Base-by-base conservation (phyloP, 192 early-diverging fungal species). In the Coemansia sp. region DNA sequence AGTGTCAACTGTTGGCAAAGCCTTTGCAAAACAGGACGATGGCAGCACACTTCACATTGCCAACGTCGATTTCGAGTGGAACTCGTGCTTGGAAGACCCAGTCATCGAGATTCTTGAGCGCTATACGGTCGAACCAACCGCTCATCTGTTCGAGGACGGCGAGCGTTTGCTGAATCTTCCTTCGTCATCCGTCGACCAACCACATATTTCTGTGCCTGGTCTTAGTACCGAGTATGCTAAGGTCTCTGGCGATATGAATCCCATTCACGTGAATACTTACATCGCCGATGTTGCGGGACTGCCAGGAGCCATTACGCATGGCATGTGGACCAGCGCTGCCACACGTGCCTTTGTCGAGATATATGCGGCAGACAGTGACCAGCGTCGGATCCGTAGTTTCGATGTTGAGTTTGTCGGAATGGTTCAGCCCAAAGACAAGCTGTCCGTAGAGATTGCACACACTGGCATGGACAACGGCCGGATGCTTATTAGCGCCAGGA, bases 261-360 rank as follows among this genome's bases (percentile, higher is more conserved):
- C 93, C 36, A 96, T 96, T 63, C 96, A 98, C 81, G 89, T 90
- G 64, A 95, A 95, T 79, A 90, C 89, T 35, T 96, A 94, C 84
- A 88, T 98, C 85, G 91, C 95, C 52, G 91, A 92, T 64, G 68
- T 94, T 15, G 93, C 89, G 20, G 86, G 88, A 23, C 84, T 96
- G 41, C 95, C 96, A 14, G 93, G 87, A 34, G 90, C 92, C 24
- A 95, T 96, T 68, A 96, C 93, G 6, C 96, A 98, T 76, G 95
- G 96, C 43, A 89, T 95, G 90, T 98, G 93, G 93, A 98, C 94
- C n/a, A 87, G 85, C 60, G 92, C 95, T 8, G 89, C 93, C 5
- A 94, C 94, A 26, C 86, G 95, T 51, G 92, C 95, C 75, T 89
- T 94, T 73, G 89, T 98, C 12, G 96, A 98, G 72, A 87, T 90